Conservation (phyloP, 163 green algal species). For the Trebouxiophyceae sp. region DNA sequence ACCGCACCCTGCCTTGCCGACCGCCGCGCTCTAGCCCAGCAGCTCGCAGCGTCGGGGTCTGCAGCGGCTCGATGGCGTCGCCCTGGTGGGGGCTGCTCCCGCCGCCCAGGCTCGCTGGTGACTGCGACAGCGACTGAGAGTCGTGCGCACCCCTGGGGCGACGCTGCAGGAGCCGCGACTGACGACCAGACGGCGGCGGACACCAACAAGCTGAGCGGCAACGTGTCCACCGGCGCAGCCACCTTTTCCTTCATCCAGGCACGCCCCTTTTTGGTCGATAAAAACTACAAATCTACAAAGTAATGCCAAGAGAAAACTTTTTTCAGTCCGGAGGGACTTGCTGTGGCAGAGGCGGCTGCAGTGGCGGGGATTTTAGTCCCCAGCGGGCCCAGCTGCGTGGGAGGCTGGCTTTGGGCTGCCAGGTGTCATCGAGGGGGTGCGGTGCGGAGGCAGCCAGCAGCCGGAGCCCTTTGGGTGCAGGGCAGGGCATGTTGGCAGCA, state of each 20-base stretch:
- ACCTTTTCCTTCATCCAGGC: constrained; percentile 55
- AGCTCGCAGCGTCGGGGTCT: no score
- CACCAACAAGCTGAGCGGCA: constrained; percentile 34
- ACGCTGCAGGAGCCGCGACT: constrained; percentile 31
- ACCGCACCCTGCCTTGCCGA: no score
- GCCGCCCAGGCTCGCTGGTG: constrained; percentile 36
- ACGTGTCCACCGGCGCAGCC: constrained; percentile 40
- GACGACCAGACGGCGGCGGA: constrained; percentile 47
- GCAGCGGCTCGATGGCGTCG: no score
- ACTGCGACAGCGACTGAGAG: constrained; percentile 46
- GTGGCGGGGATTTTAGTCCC: no score
- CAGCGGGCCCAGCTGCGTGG: constrained; percentile 4
- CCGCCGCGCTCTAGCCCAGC: no score
- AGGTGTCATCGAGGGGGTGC: no score
- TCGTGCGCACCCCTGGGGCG: constrained; percentile 26
- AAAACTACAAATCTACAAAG: constrained; percentile 8
- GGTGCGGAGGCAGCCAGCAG: no score
- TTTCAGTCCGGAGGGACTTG: not conserved
- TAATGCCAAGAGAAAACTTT: no score
- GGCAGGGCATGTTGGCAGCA: no score
- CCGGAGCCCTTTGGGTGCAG: no score
- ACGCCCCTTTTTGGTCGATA: constrained; percentile 52
- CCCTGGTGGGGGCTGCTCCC: no score
- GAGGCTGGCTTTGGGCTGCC: no score
- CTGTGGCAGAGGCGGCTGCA: not conserved